Evolutionary conservation across 108 stramenopile species (phyloP), one percentile per base, ranked within the genome.

Genomic region (Parmales sp.): DNA sequence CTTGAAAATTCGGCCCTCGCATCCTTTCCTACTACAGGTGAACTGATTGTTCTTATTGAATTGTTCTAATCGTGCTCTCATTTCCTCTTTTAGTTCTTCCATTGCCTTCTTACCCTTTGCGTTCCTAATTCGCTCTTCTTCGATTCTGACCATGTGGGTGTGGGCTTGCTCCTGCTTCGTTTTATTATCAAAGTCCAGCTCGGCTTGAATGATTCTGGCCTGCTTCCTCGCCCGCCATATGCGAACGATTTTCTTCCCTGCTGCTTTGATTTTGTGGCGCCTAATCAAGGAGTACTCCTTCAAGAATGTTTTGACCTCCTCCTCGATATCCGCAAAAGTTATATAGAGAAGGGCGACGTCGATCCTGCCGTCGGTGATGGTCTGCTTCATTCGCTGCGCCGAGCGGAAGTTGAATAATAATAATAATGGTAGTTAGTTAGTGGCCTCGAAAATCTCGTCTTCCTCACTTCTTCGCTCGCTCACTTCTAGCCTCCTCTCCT

Each of bases 401-500:
- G 41, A 43, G 41, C 41, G 41, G 16, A 43, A 16, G n/a, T n/a
- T n/a, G n/a, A n/a, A n/a, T n/a, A n/a, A n/a, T n/a, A n/a, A n/a
- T n/a, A n/a, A n/a, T n/a, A n/a, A n/a, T n/a, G n/a, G n/a, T n/a
- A n/a, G n/a, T n/a, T n/a, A n/a, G n/a, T n/a, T n/a, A n/a, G n/a
- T n/a, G n/a, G n/a, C n/a, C n/a, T n/a, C n/a, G n/a, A n/a, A n/a
- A n/a, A n/a, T n/a, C n/a, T n/a, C n/a, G n/a, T n/a, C n/a, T n/a
- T n/a, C n/a, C n/a, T n/a, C n/a, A n/a, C n/a, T n/a, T n/a, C n/a
- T n/a, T n/a, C n/a, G n/a, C n/a, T n/a, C n/a, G n/a, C n/a, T n/a
- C n/a, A n/a, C n/a, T n/a, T n/a, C n/a, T n/a, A n/a, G n/a, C n/a
- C 46, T 48, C 28, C 54, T 60, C 16, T 60, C 54, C 29, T 60